Evolutionary conservation across 169 alveolate species (phyloP), one percentile per base, ranked within the genome.

Genomic region (Cardiosporidium cionae): DNA sequence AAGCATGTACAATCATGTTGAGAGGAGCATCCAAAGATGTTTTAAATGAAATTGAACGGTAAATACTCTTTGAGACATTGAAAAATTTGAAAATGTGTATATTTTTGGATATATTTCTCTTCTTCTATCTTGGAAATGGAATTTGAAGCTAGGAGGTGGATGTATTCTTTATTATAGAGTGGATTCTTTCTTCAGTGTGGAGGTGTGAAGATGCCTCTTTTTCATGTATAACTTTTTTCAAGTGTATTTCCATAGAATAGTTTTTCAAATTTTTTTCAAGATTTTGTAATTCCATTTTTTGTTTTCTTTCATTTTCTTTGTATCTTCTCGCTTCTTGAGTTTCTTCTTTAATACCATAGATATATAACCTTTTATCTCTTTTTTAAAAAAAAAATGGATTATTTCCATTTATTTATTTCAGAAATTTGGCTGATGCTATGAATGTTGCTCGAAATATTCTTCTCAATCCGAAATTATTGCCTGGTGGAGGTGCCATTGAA

Each of bases 401-500:
- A 44, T 44, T 44, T 44, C n/a, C n/a, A 44, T 16, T 44, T 44
- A 44, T 44, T 70, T 7, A 16, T 29, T 3, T 1, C 78, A 87
- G 99, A 76, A 97, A 95, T 81, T 74, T 95, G 76, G 97, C 96
- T 73, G 99, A 98, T 79, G 99, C 99, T 9, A 83, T 96, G 89
- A 93, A 94, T 68, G 99, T 98, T 2, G 98, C 99, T 6, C 87
- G 99, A 69, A 98, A 96, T 86, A 94, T 96, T 52, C 82, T 96
- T 65, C 79, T 93, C 23, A 97, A 98, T 70, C 98, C 98, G 37
- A 91, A 90, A 73, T 86, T 98, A 44, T 93, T 96, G 23, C 99
- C 99, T n/a, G 99, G 99, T 1, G 99, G 99, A 28, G 99, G 99
- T 23, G 99, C 99, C 28, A 91, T 96, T 23, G 99, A 98, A 82